Conservation (phyloP, 179 eudicot genomes). For the Carnegiea gigantea region DNA sequence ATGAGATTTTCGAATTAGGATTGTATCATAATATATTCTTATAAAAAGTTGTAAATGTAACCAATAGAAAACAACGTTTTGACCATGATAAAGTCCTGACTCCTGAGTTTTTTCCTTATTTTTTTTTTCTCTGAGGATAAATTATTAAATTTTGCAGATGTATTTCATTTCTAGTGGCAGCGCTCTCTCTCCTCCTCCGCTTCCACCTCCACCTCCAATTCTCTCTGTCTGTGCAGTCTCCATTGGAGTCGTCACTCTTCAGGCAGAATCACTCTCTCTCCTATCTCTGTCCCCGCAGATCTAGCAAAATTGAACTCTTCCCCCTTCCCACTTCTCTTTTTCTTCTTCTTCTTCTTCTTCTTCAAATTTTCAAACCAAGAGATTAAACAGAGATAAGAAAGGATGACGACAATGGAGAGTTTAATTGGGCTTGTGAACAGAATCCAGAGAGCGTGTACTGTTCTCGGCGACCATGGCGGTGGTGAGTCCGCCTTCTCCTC, state of each 20-base stretch:
- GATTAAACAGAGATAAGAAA: neutral
- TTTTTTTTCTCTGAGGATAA: neutral
- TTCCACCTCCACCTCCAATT: neutral
- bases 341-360: neutral
- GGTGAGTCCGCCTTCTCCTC: conserved; percentile 47
- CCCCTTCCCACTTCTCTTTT: neutral
- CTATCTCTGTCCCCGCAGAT: neutral
- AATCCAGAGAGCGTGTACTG: conserved; percentile 89
- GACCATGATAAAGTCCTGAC: too few species aligned
- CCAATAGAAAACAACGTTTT: too few species aligned
- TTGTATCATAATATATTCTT: too few species aligned
- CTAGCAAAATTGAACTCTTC: neutral
- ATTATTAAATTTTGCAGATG: too few species aligned
- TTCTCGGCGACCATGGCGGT: conserved; percentile 87
- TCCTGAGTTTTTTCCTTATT: neutral
- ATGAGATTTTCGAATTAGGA: too few species aligned
- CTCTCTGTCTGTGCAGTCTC: neutral
- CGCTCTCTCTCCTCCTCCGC: neutral
- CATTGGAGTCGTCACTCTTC: neutral
- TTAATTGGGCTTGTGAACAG: conserved; percentile 80
- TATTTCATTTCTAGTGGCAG: too few species aligned
- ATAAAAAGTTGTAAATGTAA: too few species aligned
- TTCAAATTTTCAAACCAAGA: neutral
- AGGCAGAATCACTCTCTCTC: neutral
- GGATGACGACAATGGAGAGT: conserved; percentile 79